Percentiles rank a stretch among this genome's conserved stretches.
Evolutionary conservation across 108 stramenopile genomes (phyloP).

Genomic region (Skeletonema tropicum): DNA sequence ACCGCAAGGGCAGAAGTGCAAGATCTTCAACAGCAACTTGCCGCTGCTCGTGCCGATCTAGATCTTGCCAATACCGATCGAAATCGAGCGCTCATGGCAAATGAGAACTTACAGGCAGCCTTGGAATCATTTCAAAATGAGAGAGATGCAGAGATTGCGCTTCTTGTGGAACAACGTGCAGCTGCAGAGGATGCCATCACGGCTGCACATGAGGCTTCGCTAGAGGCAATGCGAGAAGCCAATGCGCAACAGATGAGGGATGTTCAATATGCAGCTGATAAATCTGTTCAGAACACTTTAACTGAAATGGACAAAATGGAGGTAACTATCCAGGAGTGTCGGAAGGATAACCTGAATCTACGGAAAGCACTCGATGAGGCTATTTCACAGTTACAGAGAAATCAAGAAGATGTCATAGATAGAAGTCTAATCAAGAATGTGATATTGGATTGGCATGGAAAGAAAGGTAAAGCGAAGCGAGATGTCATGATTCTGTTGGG

Average conservation of each 20-base stretch:
- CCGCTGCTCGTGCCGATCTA: constrained; percentile 74
- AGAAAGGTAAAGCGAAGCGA: constrained; percentile 72
- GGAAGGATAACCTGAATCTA: constrained; percentile 76
- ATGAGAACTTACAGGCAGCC: constrained; percentile 76
- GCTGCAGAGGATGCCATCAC: constrained; percentile 66
- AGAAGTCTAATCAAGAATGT: constrained; percentile 88
- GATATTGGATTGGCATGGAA: constrained; percentile 85
- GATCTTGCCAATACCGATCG: constrained; percentile 77
- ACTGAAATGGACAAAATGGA: constrained; percentile 66
- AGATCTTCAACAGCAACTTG: constrained; percentile 77
- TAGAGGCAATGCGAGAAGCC: constrained; percentile 62
- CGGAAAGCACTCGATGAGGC: constrained; percentile 87
- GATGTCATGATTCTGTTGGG: constrained; percentile 86
- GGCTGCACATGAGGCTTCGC: constrained; percentile 73
- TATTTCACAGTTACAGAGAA: constrained; percentile 80
- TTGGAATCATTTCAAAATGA: constrained; percentile 87
- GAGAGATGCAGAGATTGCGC: constrained; percentile 77
- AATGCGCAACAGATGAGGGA: constrained; percentile 68
- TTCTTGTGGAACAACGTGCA: constrained; percentile 72
- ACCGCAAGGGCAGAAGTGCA: constrained; percentile 59
- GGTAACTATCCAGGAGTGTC: constrained; percentile 47
- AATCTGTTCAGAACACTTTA: constrained; percentile 61
- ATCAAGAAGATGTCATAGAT: constrained; percentile 92
- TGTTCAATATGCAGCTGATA: constrained; percentile 64
- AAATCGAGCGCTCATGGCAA: constrained; percentile 69